Evolutionary conservation across 805 yeast species (phyloP), one percentile per base, ranked within the genome.

Genomic region (Nadsonia fulvescens): DNA sequence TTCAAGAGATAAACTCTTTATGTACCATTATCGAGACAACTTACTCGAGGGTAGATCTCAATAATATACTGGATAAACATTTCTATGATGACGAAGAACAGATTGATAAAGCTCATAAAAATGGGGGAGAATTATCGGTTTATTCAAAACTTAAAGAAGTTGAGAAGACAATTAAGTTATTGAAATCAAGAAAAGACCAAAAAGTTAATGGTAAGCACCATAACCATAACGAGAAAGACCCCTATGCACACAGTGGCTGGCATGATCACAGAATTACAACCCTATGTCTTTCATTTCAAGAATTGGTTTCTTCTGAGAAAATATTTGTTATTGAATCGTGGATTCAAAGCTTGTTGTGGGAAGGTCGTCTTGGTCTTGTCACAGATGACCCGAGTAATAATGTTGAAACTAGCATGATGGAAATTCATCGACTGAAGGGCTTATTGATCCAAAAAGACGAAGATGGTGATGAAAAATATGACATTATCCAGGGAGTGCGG

Each of bases 401-500:
- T n/a, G n/a, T n/a, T n/a, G n/a, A n/a, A n/a, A n/a, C n/a, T n/a
- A n/a, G n/a, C n/a, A 40, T 41, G 2, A 59, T 66, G 3, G 94
- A 81, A 34, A 59, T 89, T 3, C 93, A 82, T 38, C 54, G 96
- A 34, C 54, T 75, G 2, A 89, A 89, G 44, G 96, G 94, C 1
- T 47, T 78, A 6, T 35, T 82, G 5, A 61, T 70, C 2, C 39
- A 46, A n/a, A 42, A 47, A 5, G 46, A 43, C 2, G 38, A 44
- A 2, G 36, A 43, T 2, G 41, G 47, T 3, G 37, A 46, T 4
- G 68, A 61, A 12, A 60, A 64, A 35, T n/a, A n/a, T n/a, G n/a
- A n/a, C n/a, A 76, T 82, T 5, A 51, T 89, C 7, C 98, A 89
- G 46, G 96, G 92, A 8, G 98, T 89, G 0, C 59, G 96, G 32